Conservation (phyloP, 1,284 basidiomycete species). For the Ceratobasidium sp. region DNA sequence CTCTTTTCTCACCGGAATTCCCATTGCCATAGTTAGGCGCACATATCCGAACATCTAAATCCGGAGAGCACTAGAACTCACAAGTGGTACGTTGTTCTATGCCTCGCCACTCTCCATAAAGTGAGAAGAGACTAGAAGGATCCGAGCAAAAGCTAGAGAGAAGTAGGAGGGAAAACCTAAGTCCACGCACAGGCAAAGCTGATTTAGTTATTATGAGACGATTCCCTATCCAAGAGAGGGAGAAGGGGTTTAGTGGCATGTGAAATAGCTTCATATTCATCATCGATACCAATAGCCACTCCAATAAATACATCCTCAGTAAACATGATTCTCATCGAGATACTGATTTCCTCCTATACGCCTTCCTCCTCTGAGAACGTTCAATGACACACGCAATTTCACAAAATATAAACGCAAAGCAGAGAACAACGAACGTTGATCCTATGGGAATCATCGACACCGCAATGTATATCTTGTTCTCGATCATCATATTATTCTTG, state of each 20-base stretch:
- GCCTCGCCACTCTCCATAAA: slow-evolving; percentile 25
- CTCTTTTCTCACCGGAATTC: slow-evolving; percentile 51
- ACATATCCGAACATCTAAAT: slow-evolving; percentile 44
- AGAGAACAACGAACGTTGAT: background rate
- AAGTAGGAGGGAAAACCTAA: background rate
- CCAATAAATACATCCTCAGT: no score
- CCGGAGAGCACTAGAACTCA: slow-evolving; percentile 44
- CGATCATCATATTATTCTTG: background rate
- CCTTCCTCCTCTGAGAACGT: no score
- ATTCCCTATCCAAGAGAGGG: background rate
- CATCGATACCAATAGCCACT: no score
- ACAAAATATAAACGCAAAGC: background rate
- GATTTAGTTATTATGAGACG: background rate
- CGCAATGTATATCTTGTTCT: background rate
- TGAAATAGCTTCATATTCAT: no score
- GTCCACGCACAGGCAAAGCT: background rate
- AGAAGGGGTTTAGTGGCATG: background rate
- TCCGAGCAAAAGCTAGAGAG: background rate
- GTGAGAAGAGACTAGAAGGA: slow-evolving; percentile 2
- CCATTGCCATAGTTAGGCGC: slow-evolving; percentile 47
- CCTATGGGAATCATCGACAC: slow-evolving; percentile 3
- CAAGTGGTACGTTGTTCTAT: background rate
- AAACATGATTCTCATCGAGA: no score
- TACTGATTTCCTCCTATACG: no score
- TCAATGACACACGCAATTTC: no score